These are phyloP conservation scores for Magnolia changhungtana DNA, from an alignment of 164 flowering plant genomes.

Conservation along the genomic window DNA sequence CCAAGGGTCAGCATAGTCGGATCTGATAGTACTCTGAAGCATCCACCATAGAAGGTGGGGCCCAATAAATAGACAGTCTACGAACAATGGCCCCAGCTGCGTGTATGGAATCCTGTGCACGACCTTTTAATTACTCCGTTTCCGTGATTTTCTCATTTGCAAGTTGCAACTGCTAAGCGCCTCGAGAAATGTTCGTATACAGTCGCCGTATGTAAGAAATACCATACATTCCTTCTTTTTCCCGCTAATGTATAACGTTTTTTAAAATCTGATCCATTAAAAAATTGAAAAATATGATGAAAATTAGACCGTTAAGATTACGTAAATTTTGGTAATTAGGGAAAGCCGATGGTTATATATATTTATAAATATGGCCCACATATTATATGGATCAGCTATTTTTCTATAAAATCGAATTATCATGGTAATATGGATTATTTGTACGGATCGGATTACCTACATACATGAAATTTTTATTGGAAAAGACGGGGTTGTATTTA, in stretches of 20 bases:
- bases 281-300: background rate
- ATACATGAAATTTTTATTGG: background rate
- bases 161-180: background rate
- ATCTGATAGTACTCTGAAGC: too few relatives aligned
- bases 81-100: too few relatives aligned
- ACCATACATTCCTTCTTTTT: background rate
- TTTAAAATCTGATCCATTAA: background rate
- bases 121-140: background rate
- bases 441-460: background rate
- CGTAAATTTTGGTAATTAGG: background rate
- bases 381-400: too few relatives aligned
- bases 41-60: too few relatives aligned
- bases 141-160: background rate
- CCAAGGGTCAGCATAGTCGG: too few relatives aligned
- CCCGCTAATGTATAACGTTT: background rate
- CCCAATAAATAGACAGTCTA: too few relatives aligned
- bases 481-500: background rate
- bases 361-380: too few relatives aligned
- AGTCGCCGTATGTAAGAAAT: background rate
- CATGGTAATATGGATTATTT: too few relatives aligned
- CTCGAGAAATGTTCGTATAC: background rate
- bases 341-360: background rate
- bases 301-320: background rate
- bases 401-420: too few relatives aligned
- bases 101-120: background rate